Evolutionary conservation across 192 early-diverging fungal genomes (phyloP).

Genomic region (Linnemannia exigua): DNA sequence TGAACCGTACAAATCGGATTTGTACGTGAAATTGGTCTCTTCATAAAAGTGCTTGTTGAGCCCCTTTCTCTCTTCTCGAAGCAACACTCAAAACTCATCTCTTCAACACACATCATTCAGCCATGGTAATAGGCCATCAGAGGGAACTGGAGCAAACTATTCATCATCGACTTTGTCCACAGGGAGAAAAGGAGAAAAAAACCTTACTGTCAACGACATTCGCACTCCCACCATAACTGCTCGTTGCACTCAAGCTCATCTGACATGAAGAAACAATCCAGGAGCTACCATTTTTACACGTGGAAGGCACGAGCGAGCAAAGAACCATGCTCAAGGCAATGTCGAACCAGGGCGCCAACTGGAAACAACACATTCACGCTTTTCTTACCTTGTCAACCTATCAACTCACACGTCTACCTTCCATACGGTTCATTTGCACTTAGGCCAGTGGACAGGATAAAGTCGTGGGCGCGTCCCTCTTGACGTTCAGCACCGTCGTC

Average conservation of each 20-base stretch:
- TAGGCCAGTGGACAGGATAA: constrained; percentile 76
- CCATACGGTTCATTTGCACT: too few species aligned
- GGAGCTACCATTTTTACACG: neutral
- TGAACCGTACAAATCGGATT: neutral
- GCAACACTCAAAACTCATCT: constrained; percentile 5
- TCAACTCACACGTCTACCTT: neutral
- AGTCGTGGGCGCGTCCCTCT: constrained; percentile 81
- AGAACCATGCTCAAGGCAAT: neutral
- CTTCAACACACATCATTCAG: neutral
- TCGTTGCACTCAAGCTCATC: too few species aligned
- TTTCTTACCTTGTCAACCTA: neutral
- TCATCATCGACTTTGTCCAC: neutral
- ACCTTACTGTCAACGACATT: too few species aligned
- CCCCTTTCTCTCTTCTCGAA: neutral
- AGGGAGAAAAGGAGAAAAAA: too few species aligned
- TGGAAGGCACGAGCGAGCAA: neutral
- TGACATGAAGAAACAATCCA: too few species aligned
- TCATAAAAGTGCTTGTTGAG: neutral
- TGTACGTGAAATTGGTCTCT: neutral
- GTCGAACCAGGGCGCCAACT: neutral
- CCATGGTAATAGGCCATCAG: neutral
- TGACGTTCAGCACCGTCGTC: constrained; percentile 77
- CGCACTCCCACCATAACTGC: too few species aligned
- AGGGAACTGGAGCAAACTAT: neutral
- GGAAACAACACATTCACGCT: neutral